Conservation (phyloP, 2,329 filamentous ascomycete species). For the Pseudogymnoascus sp. region DNA sequence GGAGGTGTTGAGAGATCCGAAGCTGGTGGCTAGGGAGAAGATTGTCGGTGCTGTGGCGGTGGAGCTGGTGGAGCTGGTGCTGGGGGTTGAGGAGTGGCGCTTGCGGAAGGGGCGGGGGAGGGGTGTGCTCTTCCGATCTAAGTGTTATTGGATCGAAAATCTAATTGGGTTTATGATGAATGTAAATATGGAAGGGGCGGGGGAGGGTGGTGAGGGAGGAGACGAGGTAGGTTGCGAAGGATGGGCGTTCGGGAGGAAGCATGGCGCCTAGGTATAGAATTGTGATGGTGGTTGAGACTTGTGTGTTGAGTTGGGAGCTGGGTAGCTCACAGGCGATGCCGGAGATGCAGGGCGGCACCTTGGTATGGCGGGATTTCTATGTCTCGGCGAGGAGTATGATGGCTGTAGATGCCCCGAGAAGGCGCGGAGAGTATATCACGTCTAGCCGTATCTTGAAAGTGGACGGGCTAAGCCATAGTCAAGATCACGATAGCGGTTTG, state of each 20-base stretch:
- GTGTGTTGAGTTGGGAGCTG: not conserved
- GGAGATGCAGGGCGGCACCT: not conserved
- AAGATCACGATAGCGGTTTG: not conserved
- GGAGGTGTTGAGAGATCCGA: not conserved
- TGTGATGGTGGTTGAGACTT: not conserved
- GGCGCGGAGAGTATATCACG: not conserved
- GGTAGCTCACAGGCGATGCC: not conserved
- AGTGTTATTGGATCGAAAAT: no score
- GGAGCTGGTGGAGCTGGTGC: slow-evolving; percentile 1
- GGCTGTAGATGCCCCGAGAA: not conserved
- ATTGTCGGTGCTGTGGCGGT: not conserved
- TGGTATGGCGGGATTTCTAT: not conserved
- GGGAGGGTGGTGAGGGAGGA: not conserved
- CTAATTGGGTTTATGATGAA: no score
- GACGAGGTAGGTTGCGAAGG: slow-evolving; percentile 5
- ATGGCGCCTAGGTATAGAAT: not conserved
- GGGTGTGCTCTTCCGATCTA: no score
- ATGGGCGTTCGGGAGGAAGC: not conserved
- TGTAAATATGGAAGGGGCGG: not conserved
- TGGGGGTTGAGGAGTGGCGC: not conserved
- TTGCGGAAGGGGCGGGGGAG: not conserved
- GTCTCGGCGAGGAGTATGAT: not conserved
- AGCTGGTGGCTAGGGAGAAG: not conserved
- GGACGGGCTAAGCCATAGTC: not conserved
- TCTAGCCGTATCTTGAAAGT: not conserved